Base-by-base conservation (phyloP, 176 grass and related monocot species). In the Carex scoparia region DNA sequence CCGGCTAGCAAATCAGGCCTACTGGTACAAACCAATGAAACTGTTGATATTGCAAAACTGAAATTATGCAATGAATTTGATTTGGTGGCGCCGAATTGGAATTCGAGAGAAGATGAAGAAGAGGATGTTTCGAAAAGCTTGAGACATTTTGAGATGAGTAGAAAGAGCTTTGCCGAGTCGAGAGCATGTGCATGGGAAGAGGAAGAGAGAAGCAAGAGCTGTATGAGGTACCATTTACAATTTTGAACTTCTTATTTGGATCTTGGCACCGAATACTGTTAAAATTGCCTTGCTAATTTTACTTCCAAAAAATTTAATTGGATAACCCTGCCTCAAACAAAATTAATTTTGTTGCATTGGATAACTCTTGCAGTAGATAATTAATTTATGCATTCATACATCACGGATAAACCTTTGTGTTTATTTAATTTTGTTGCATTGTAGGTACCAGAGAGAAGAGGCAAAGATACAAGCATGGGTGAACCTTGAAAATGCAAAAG, bases 401-500 rank as follows among this genome's bases (percentile, higher is more conserved):
- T n/a, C 7, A 72, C 57, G 3, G 4, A n/a, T 68, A 70, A 85
- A 51, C 48, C 32, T 58, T 40, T 15, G 23, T 7, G 9, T 15
- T 81, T 84, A 8, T 23, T 10, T 15, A 5, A 4, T 55, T 79
- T 59, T 86, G 16, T 68, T 84, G 10, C 28, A 37, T 42, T 58
- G 54, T 79, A 99, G 96, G 84, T 99, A 99, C 81, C 97, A 99
- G 73, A 91, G 93, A 83, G 97, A 99, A 87, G 97, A 94, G 77
- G 97, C 97, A 42, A 95, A 95, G 82, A 94, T 99, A 81, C 91
- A 91, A 70, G 97, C 97, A 35, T 99, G 93, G 97, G 84, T 99
- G 67, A 99, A 96, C 85, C 91, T 99, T 69, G 92, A 99, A 85
- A 91, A 87, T 70, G 97, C 97, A 61, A 99, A 96, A 85, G 93